Evolutionary conservation across 306 rosid genomes (phyloP).

Genomic region (Mimosa pudica): DNA sequence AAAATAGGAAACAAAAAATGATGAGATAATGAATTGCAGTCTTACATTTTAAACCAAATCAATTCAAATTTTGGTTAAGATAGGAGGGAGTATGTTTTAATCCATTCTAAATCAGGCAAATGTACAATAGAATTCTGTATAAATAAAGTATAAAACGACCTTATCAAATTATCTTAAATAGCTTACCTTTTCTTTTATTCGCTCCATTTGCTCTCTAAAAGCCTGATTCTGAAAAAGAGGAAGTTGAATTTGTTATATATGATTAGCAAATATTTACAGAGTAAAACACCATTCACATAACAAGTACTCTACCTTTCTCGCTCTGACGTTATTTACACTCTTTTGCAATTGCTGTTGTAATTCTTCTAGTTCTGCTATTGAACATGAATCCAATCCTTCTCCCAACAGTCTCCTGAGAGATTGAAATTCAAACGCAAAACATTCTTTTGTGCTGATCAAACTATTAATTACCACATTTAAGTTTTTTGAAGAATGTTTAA

Average conservation of each 20-base stretch:
- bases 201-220: conserved; percentile 65
- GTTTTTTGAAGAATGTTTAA: not conserved
- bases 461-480: not conserved
- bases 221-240: conserved; percentile 60
- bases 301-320: conserved; percentile 62
- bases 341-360: conserved; percentile 71
- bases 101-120: not conserved
- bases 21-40: no score
- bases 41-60: no score
- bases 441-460: not conserved
- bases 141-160: not conserved
- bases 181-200: conserved; percentile 68
- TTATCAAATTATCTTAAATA: not conserved
- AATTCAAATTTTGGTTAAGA: no score
- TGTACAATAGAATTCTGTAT: not conserved
- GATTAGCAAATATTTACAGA: not conserved
- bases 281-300: not conserved
- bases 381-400: conserved; percentile 66
- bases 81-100: no score
- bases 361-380: conserved; percentile 67
- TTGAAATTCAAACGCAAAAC: conserved; percentile 9
- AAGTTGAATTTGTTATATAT: not conserved
- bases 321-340: conserved; percentile 63
- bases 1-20: no score
- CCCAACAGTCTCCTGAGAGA: conserved; percentile 75